phyloP scores from a whole-genome alignment of 805 yeast genomes.

The Huiozyma sinensis region DNA sequence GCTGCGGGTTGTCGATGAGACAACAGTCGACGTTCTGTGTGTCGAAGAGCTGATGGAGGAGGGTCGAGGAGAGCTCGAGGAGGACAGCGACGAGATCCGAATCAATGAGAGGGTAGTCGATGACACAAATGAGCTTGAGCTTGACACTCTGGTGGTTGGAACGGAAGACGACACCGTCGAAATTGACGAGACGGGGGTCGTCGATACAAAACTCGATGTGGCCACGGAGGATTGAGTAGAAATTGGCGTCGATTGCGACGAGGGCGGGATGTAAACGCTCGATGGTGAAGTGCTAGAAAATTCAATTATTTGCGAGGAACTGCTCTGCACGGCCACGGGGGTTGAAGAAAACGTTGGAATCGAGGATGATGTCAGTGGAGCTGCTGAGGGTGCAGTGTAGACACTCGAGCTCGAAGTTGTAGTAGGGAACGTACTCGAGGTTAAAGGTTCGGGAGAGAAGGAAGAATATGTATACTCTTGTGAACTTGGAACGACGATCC shows the following conservation, averaged over 20 bases:
- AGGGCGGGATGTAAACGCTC: slow-evolving; percentile 5
- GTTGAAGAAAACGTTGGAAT: too few species aligned
- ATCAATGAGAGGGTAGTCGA: background rate
- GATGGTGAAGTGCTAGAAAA: slow-evolving; percentile 3
- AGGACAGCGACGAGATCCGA: background rate
- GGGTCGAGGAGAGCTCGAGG: slow-evolving; percentile 1
- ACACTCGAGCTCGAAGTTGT: too few species aligned
- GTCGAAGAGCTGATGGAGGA: slow-evolving; percentile 2
- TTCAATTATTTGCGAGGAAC: background rate
- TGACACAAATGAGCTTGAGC: background rate
- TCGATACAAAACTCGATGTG: background rate
- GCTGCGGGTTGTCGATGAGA: too few species aligned
- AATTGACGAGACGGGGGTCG: background rate
- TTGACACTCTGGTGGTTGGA: background rate
- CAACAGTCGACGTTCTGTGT: background rate
- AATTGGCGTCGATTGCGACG: background rate
- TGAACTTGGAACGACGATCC: too few species aligned
- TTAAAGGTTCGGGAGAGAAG: too few species aligned
- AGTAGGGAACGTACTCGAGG: too few species aligned
- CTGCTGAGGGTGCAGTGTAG: too few species aligned
- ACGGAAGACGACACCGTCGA: background rate
- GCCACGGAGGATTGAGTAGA: slow-evolving; percentile 2
- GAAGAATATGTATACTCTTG: too few species aligned
- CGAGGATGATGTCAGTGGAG: too few species aligned
- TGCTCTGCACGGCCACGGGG: too few species aligned